These are phyloP conservation scores for Rhizophora mangle DNA, from an alignment of 345 rosid genomes.

Conservation along the genomic window DNA sequence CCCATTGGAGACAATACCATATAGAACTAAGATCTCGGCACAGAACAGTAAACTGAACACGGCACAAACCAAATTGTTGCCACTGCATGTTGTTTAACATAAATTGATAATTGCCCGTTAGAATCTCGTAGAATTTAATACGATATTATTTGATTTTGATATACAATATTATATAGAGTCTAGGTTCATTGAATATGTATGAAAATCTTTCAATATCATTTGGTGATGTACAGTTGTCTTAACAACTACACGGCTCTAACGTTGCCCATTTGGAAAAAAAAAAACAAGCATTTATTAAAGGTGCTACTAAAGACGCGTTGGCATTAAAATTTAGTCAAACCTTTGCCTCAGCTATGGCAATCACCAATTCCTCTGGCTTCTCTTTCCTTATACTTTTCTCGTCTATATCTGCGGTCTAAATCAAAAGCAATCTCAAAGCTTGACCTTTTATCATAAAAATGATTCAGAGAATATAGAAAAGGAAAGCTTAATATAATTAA, in stretches of 20 bases:
- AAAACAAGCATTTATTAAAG: neutral
- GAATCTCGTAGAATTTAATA: too few relatives aligned
- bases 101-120: neutral
- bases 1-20: neutral
- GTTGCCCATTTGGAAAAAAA: neutral
- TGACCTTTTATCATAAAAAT: neutral
- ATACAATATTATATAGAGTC: too few relatives aligned
- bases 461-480: neutral
- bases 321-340: slow-evolving; percentile 4
- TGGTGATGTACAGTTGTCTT: too few relatives aligned
- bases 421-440: neutral
- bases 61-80: neutral
- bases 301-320: neutral
- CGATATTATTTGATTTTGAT: too few relatives aligned
- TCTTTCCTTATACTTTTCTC: slow-evolving; percentile 32
- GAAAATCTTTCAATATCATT: too few relatives aligned
- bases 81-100: neutral
- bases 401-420: slow-evolving; percentile 34
- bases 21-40: neutral
- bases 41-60: too few relatives aligned
- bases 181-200: too few relatives aligned
- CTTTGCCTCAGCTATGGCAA: slow-evolving; percentile 35
- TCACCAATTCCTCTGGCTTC: slow-evolving; percentile 31
- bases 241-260: too few relatives aligned
- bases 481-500: neutral